Base-by-base conservation (phyloP, 345 rosid species). In the Abelmoschus esculentus region DNA sequence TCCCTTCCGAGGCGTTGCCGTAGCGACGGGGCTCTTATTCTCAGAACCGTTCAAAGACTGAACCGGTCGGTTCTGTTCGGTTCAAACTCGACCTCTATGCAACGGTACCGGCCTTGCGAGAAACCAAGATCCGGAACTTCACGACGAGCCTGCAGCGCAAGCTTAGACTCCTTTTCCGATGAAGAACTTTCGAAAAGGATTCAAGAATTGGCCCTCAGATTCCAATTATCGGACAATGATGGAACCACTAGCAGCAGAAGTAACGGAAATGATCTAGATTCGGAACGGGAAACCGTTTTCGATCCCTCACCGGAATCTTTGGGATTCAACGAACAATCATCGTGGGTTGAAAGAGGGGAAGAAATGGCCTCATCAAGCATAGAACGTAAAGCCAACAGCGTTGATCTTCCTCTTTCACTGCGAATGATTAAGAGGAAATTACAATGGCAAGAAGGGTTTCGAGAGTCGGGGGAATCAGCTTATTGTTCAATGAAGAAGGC, bases 381-480 rank as follows among this genome's bases (percentile, higher is more conserved):
- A 7, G 92, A 87, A 55, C 83, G 92, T 83, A 93, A 87, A 78
- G 96, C 96, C 6, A 93, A 86, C 80, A 87, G 95, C 40, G 84
- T 85, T 0, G 89, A 89, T 29, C 85, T 91, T 49, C 98, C 98
- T n/a, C 76, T 91, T 2, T 93, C 98, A 2, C 86, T 93, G 7
- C 75, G 96, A n/a, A 85, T 91, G n/a, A 83, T 93, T 50, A 86
- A 87, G 86, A 86, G 87, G 80, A 93, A 93, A 66, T 68, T 90
- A 38, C 85, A 82, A 59, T 86, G 96, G 93, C 77, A 81, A 56
- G 92, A 89, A 14, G 92, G 82, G 29, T 80, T 86, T 11, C 76
- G 72, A 44, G 88, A 86, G 42, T 87, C 84, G 0, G 86, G 89
- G 2, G 96, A 88, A 71, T 80, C 87, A 0, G 88, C 96, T 11